Conservation (phyloP, 1,284 basidiomycete species). For the Leccinum subrobustum region DNA sequence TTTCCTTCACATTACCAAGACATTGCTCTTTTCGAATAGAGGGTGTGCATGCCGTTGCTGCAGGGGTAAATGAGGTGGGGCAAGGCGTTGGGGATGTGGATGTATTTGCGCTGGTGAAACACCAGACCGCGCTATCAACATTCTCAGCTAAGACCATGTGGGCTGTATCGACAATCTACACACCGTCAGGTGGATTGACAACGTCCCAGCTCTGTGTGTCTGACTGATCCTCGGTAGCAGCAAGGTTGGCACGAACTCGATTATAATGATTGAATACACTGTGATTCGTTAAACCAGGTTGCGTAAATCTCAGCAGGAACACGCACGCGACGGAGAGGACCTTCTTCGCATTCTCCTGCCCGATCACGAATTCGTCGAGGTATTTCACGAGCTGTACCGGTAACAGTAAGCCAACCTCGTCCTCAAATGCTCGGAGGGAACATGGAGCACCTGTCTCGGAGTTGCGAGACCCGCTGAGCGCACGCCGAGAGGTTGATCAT, state of each 20-base stretch:
- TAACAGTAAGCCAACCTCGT: slow-evolving; percentile 9
- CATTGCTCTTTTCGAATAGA: slow-evolving; percentile 90
- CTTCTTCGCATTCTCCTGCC: slow-evolving; percentile 91
- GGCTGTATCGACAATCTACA: slow-evolving; percentile 12
- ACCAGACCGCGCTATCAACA: slow-evolving; percentile 33
- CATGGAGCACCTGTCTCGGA: slow-evolving; percentile 58
- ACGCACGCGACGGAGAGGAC: slow-evolving; percentile 87
- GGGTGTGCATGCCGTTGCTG: slow-evolving; percentile 47
- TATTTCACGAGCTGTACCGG: slow-evolving; percentile 73
- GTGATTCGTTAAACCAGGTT: slow-evolving; percentile 7
- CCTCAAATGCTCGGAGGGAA: not conserved
- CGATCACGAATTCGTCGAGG: slow-evolving; percentile 88
- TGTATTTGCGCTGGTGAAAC: slow-evolving; percentile 56
- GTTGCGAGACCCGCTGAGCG: slow-evolving; percentile 54
- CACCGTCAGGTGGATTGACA: slow-evolving; percentile 35
- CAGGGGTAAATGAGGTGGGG: slow-evolving; percentile 39
- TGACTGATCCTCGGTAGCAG: slow-evolving; percentile 46
- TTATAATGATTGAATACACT: slow-evolving; percentile 95
- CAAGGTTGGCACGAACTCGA: slow-evolving; percentile 67
- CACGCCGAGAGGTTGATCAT: slow-evolving; percentile 23
- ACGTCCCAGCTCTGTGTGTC: slow-evolving; percentile 32
- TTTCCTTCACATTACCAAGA: slow-evolving; percentile 66
- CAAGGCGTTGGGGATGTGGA: slow-evolving; percentile 46
- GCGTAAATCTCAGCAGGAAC: slow-evolving; percentile 14
- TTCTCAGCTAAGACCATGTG: slow-evolving; percentile 1